Percentiles rank a stretch among this genome's conserved stretches.
Conservation (phyloP, 768 basidiomycete genomes). For the Mycena sanguinolenta region DNA sequence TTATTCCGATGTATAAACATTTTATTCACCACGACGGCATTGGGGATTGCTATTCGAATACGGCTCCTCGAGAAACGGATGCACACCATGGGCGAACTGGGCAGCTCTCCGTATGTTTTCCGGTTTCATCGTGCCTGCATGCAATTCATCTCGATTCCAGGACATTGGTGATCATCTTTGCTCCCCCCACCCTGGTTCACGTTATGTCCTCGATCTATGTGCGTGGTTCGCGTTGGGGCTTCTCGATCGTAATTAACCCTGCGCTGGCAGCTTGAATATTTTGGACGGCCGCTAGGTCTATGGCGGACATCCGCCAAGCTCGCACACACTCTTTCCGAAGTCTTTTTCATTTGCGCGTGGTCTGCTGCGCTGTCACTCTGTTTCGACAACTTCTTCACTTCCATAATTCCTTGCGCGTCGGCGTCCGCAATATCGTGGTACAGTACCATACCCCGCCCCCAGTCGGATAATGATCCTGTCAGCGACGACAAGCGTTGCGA, state of each 20-base stretch:
- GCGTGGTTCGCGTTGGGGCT: neutral
- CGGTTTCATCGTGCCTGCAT: neutral
- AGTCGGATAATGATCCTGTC: constrained; percentile 58
- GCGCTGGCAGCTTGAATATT: constrained; percentile 84
- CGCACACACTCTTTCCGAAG: constrained; percentile 88
- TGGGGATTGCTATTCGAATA: constrained; percentile 85
- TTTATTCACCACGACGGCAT: constrained; percentile 81
- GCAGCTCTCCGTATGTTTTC: constrained; percentile 78
- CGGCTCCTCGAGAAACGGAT: constrained; percentile 66
- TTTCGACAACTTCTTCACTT: constrained; percentile 95
- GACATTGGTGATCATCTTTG: constrained; percentile 87
- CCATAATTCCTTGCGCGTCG: constrained; percentile 82
- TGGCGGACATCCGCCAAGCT: constrained; percentile 92
- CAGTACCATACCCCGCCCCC: constrained; percentile 70
- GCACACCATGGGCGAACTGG: constrained; percentile 76
- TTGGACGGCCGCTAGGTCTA: constrained; percentile 90
- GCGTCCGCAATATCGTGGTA: constrained; percentile 78
- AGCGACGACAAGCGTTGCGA: constrained; percentile 76
- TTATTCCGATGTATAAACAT: constrained; percentile 90
- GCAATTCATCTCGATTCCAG: constrained; percentile 50
- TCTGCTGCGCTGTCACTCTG: constrained; percentile 88
- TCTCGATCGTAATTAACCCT: constrained; percentile 21
- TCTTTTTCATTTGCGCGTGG: constrained; percentile 95
- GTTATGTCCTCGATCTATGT: constrained; percentile 91
- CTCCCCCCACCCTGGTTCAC: constrained; percentile 85